Conservation (phyloP, 2,329 filamentous ascomycete genomes). For the Exophiala dermatitidis region DNA sequence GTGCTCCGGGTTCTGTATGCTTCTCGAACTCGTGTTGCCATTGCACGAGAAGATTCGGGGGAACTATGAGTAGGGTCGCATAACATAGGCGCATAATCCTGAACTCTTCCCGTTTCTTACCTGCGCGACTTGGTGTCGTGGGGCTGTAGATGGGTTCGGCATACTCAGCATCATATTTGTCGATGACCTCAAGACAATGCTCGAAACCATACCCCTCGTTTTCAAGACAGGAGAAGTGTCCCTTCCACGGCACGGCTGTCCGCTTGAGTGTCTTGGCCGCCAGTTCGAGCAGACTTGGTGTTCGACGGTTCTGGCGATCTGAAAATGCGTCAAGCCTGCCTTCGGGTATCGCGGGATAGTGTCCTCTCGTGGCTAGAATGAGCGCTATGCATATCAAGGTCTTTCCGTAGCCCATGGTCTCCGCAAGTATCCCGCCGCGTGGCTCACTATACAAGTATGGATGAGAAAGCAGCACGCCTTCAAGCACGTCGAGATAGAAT, state of each 20-base stretch:
- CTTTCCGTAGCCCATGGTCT: constrained; percentile 61
- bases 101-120: constrained; percentile 28
- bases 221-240: constrained; percentile 51
- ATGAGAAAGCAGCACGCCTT: constrained; percentile 55
- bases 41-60: constrained; percentile 73
- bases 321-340: constrained; percentile 45
- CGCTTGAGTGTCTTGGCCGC: constrained; percentile 62
- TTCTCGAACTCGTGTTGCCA: constrained; percentile 76
- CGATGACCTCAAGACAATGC: constrained; percentile 51
- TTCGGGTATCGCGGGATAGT: constrained; percentile 60
- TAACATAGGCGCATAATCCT: constrained; percentile 54
- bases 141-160: constrained; percentile 44
- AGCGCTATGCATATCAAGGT: constrained; percentile 76
- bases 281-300: constrained; percentile 67
- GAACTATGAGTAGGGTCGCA: constrained; percentile 70
- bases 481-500: constrained; percentile 66
- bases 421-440: constrained; percentile 53
- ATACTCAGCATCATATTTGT: constrained; percentile 54
- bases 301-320: constrained; percentile 38
- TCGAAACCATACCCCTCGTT: constrained; percentile 46
- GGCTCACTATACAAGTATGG: constrained; percentile 66
- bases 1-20: constrained; percentile 55
- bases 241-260: constrained; percentile 62
- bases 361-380: constrained; percentile 66
- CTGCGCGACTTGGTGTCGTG: constrained; percentile 30